Conservation (phyloP, 2,329 filamentous ascomycete species). For the Diaporthe capsici region DNA sequence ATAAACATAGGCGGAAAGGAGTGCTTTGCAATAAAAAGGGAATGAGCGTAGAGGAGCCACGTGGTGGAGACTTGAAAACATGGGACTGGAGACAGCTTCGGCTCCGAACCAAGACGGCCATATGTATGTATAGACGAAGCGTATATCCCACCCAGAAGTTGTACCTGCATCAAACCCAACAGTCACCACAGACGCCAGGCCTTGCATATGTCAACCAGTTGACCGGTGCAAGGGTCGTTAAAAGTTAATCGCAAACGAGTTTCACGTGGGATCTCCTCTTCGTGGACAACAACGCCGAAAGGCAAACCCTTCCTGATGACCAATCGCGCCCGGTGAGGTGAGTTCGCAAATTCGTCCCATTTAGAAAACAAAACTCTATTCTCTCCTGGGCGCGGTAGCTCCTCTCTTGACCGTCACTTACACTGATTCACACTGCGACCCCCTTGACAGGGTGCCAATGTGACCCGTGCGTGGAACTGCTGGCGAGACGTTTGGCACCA, state of each 20-base stretch:
- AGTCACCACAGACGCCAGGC: background rate
- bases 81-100: background rate
- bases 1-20: background rate
- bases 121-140: slow-evolving; percentile 7
- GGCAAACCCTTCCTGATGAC: background rate
- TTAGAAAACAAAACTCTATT: background rate
- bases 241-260: slow-evolving; percentile 22
- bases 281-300: slow-evolving; percentile 20
- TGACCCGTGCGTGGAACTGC: slow-evolving; percentile 17
- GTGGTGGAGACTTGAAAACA: background rate
- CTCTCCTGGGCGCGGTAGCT: background rate
- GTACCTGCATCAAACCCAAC: background rate
- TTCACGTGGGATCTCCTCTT: slow-evolving; percentile 6
- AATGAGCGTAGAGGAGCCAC: background rate
- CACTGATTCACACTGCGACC: background rate
- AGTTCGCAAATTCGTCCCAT: background rate
- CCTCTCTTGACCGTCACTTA: background rate
- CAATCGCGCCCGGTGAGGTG: slow-evolving; percentile 6
- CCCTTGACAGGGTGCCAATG: slow-evolving; percentile 11
- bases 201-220: background rate
- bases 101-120: background rate
- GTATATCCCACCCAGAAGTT: background rate
- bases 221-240: background rate
- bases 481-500: slow-evolving; percentile 27
- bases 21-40: background rate